Evolutionary conservation across 495 filamentous ascomycete genomes (phyloP), one percentile per base, ranked within the genome.

Genomic region (Penicillium subrubescens): DNA sequence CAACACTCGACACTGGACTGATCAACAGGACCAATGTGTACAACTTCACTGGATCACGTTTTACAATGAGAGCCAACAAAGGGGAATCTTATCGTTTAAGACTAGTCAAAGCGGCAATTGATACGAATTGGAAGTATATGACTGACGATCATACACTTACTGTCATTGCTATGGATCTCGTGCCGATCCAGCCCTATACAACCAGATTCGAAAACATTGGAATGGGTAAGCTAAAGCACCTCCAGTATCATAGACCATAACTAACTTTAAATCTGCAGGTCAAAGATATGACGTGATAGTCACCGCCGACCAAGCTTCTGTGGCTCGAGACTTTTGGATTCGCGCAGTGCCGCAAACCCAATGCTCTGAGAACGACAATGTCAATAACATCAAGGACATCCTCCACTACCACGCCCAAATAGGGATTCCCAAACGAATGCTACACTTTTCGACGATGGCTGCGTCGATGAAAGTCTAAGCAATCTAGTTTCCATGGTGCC

Each of bases 211-310:
- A 89, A n/a, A 67, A 78, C 37, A 77, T 92, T 57, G 84, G 71
- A 19, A 90, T 91, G 67, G 89, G 78, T 77, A 44, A 19, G 69
- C 11, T 0, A 27, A 14, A 61, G 66, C 5, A 81, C 77, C 25
- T 41, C 75, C 50, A 19, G 8, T 6, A 6, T 60, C 66, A 12
- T 77, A 79, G 11, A 62, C 55, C 11, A 78, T 67, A 27, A 65
- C 66, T 2, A 71, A 75, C 12, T 39, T 31, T 43, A 19, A 17
- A n/a, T 17, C 8, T 34, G 19, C 44, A 81, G 81, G 86, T 15
- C 88, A 92, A 75, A 83, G 90, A 35, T 89, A 89, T 73, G 85
- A 92, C 65, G 79, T 92, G 12, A 85, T 90, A 61, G 83, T 92
- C 51, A 83, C 84, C 50, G 89, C 89, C 17, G 80, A 83, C 60